Evolutionary conservation across 2,329 filamentous ascomycete species (phyloP), one percentile per base, ranked within the genome.

Genomic region (Pezicula neosporulosa): DNA sequence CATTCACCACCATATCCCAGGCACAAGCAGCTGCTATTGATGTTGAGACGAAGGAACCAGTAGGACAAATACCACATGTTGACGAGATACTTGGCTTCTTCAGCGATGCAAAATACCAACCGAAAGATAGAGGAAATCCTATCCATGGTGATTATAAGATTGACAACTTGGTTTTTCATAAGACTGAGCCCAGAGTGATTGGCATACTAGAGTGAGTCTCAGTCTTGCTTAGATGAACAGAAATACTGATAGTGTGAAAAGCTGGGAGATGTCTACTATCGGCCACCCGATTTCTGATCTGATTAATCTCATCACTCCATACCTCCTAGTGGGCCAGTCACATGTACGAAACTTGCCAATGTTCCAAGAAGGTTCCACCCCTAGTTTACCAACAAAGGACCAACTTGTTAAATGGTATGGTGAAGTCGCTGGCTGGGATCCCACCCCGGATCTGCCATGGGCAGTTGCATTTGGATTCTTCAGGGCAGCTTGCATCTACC

Each of bases 101-200:
- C 70, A 77, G 74, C 46, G 79, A 92, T 63, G 76, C 82, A 58
- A 69, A 68, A 51, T 78, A 77, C 46, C 90, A 93, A 70, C 93
- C 93, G 1, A 74, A 77, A 55, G 93, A 97, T 67, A 78, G 89
- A 55, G 84, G 81, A 19, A 87, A 86, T 4, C 80, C 97, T 56
- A 86, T 97, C 28, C 94, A 97, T 65, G 94, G 94, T 35, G 94
- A 99, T 70, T 99, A 93, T 76, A 99, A 97, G 76, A 96, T 93
- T 64, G 89, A 94, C 68, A 94, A 94, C 62, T 69, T 93, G 58
- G 84, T 94, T 38, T 99, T 96, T 69, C 90, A 97, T 74, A 88
- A 89, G 72, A 92, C 89, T 0, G 87, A 93, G 68, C 84, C 92
- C 6, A 77, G 85, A 48, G 92, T 97, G 12, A 92, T 97, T 70